Evolutionary conservation across 176 grass and related monocot species (phyloP).

Genomic region (Cocos nucifera): DNA sequence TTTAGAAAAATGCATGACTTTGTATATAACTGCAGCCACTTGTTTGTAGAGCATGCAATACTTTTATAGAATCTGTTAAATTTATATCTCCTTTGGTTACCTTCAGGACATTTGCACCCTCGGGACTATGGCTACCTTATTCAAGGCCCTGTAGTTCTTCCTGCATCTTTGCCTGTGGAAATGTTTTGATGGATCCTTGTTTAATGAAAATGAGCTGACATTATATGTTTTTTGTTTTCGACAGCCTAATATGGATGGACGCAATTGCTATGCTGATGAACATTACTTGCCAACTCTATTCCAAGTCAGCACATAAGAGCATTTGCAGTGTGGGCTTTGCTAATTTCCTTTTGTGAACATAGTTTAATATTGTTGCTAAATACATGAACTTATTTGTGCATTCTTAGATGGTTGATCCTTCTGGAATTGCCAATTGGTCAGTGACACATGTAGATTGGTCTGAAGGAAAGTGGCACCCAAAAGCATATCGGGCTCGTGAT

Average conservation of each 20-base stretch:
- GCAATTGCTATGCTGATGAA: slow-evolving; percentile 85
- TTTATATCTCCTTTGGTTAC: too few relatives aligned
- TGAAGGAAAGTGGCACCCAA: slow-evolving; percentile 96
- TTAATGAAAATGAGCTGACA: slow-evolving; percentile 2
- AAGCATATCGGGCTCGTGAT: slow-evolving; percentile 65
- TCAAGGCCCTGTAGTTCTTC: too few relatives aligned
- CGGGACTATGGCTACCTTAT: too few relatives aligned
- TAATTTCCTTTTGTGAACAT: too few relatives aligned
- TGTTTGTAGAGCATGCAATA: too few relatives aligned
- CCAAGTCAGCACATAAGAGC: slow-evolving; percentile 35
- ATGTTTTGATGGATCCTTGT: too few relatives aligned
- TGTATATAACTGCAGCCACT: too few relatives aligned
- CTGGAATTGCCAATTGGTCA: slow-evolving; percentile 85
- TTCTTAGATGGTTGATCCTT: slow-evolving; percentile 77
- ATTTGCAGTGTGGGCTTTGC: not conserved
- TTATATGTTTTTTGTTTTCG: slow-evolving; percentile 16
- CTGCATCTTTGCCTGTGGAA: too few relatives aligned
- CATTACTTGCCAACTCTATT: slow-evolving; percentile 90
- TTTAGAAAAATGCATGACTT: too few relatives aligned
- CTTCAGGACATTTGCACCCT: too few relatives aligned
- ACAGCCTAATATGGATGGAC: slow-evolving; percentile 80
- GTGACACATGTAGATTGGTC: slow-evolving; percentile 96
- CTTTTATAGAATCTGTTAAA: too few relatives aligned
- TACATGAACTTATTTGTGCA: not conserved
- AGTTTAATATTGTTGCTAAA: too few relatives aligned